Base-by-base conservation (phyloP, 768 basidiomycete species). In the Kwoniella bestiolae region DNA sequence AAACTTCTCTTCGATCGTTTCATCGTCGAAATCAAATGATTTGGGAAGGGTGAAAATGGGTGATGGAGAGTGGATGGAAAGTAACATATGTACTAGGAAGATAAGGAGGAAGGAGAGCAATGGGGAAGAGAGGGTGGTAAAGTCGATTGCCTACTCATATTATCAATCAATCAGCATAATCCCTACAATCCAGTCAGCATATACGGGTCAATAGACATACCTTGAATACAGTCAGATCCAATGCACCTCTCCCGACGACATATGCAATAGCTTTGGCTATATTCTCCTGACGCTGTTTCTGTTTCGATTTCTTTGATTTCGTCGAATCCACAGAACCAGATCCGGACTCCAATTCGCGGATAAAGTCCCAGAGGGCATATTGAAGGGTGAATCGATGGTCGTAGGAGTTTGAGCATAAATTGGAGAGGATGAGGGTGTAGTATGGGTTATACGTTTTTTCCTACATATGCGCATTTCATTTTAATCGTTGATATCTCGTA, bases 351-450 rank as follows among this genome's bases (percentile, higher is more conserved):
- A 98, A 83, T 65, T 91, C 91, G 8, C 95, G 89, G 29, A 98
- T 82, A 78, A 98, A 94, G 78, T 99, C 96, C 96, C 96, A 99
- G 5, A 98, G 82, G 71, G 89, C 91, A 79, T 91, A 98, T 75
- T 97, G 96, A 23, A 97, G 83, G 1, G 96, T 97, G 71, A 97
- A 90, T 74, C 87, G 91, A 83, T 93, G 89, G 4, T 90, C 86
- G 77, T 95, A 92, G 0, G 92, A 88, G 8, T 83, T 83, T 8
- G 85, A 84, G 75, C 91, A 91, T 29, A 97, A 87, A 12, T 91
- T 88, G 70, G 92, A 89, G 67, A 88, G 87, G 38, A 98, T 89
- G 52, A 98, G 87, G 5, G 91, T 86, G 81, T 98, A 98, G 82
- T 92, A 99, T 0, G 95, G 95, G 74, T 99, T 99, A 83, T 95